Conservation (phyloP, 2,329 filamentous ascomycete species). For the Hypoxylon sp. region DNA sequence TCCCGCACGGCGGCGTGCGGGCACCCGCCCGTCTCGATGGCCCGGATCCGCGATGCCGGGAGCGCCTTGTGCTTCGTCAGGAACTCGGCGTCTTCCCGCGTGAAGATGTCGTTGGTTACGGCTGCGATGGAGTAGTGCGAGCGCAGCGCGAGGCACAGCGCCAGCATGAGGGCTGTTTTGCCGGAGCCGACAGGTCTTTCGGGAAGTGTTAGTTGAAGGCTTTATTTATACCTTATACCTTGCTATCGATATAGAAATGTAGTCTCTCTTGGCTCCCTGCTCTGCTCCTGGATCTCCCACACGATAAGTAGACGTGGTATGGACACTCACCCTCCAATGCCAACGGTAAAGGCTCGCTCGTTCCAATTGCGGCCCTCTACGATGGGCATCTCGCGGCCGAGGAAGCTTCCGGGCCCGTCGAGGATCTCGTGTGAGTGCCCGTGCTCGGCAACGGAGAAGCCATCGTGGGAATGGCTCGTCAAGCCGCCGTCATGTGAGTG, state of each 20-base stretch:
- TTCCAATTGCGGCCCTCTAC: slow-evolving; percentile 89
- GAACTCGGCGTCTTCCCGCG: slow-evolving; percentile 97
- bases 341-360: slow-evolving; percentile 92
- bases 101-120: slow-evolving; percentile 99
- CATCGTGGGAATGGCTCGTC: slow-evolving; percentile 65
- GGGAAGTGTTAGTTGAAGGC: slow-evolving; percentile 35
- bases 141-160: slow-evolving; percentile 88
- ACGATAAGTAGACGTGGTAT: too few relatives aligned
- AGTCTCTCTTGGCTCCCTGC: too few relatives aligned
- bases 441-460: slow-evolving; percentile 76
- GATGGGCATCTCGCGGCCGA: slow-evolving; percentile 93
- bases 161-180: slow-evolving; percentile 97
- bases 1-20: slow-evolving; percentile 97
- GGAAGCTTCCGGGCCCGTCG: slow-evolving; percentile 90
- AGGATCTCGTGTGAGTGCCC: slow-evolving; percentile 97
- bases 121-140: slow-evolving; percentile 88
- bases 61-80: slow-evolving; percentile 89
- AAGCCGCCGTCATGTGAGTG: slow-evolving; percentile 71
- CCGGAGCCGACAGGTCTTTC: slow-evolving; percentile 92
- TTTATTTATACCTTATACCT: too few relatives aligned
- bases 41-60: slow-evolving; percentile 85
- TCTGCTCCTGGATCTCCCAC: too few relatives aligned
- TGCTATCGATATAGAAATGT: too few relatives aligned
- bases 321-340: slow-evolving; percentile 89
- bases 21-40: slow-evolving; percentile 97